These are phyloP conservation scores for Colletotrichum melonis DNA, from an alignment of 2,329 filamentous ascomycete genomes.

Conservation along the genomic window DNA sequence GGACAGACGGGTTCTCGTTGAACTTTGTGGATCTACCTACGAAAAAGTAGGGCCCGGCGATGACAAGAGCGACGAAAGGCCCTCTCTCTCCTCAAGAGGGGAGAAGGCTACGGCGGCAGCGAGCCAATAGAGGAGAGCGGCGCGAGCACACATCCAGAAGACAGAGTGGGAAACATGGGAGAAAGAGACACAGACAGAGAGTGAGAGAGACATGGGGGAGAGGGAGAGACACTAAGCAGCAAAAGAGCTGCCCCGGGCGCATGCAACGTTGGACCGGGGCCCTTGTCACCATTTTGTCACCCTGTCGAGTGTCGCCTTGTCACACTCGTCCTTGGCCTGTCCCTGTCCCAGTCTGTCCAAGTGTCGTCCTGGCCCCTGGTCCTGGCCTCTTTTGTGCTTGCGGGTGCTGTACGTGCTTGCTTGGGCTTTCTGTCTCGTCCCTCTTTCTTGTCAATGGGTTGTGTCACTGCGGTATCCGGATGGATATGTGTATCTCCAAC, in stretches of 20 bases:
- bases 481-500: not conserved
- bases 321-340: constrained; percentile 11
- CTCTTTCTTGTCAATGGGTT: not conserved
- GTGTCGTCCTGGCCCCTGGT: constrained; percentile 1
- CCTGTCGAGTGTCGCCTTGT: constrained; percentile 3
- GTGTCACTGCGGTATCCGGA: not conserved
- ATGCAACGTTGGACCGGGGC: constrained; percentile 33
- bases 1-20: not conserved
- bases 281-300: constrained; percentile 12
- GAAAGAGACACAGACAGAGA: not conserved
- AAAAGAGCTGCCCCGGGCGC: constrained; percentile 26
- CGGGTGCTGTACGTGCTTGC: not conserved
- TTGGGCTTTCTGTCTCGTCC: not conserved
- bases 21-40: not conserved
- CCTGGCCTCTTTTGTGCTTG: constrained; percentile 1
- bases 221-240: not conserved
- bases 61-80: not conserved
- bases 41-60: not conserved
- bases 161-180: not conserved
- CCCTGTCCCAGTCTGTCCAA: not conserved
- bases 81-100: not conserved
- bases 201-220: not conserved
- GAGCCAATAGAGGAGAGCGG: constrained; percentile 25
- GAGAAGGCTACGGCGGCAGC: constrained; percentile 16
- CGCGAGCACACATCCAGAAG: constrained; percentile 11